phyloP scores from a whole-genome alignment of 2,329 filamentous ascomycete genomes.

The Neophaeococcomyces mojaviensis region DNA sequence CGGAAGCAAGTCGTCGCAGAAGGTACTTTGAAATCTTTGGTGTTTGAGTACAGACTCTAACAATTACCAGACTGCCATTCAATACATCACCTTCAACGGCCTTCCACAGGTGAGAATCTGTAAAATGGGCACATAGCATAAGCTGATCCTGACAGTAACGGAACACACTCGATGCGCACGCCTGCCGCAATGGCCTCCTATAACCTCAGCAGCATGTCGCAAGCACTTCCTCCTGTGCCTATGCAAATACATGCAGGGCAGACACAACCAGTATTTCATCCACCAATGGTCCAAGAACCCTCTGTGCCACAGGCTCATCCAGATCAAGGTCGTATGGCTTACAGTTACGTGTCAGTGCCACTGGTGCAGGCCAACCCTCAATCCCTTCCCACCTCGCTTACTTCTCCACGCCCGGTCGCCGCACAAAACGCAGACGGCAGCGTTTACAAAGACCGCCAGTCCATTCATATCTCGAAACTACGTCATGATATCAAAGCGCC shows the following conservation, averaged over 20 bases:
- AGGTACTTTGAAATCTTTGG: background rate
- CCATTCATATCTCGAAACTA: constrained; percentile 16
- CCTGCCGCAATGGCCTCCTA: background rate
- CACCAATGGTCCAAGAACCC: background rate
- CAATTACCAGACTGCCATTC: background rate
- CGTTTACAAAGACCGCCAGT: constrained; percentile 13
- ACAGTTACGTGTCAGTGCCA: background rate
- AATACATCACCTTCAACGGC: background rate
- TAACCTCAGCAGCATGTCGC: background rate
- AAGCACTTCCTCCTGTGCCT: background rate
- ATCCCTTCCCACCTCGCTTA: background rate
- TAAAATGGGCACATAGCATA: no score
- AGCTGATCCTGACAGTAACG: background rate
- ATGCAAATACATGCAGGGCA: background rate
- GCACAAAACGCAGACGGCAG: background rate
- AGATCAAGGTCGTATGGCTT: background rate
- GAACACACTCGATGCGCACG: background rate
- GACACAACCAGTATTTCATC: background rate
- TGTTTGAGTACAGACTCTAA: background rate
- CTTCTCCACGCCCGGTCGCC: background rate
- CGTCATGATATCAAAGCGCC: constrained; percentile 14
- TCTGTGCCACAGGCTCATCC: background rate
- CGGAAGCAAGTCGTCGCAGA: constrained; percentile 7
- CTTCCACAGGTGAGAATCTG: background rate
- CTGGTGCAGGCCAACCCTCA: constrained; percentile 4